phyloP scores from a whole-genome alignment of 805 yeast genomes.

The Maudiozyma pseudohumilis region DNA sequence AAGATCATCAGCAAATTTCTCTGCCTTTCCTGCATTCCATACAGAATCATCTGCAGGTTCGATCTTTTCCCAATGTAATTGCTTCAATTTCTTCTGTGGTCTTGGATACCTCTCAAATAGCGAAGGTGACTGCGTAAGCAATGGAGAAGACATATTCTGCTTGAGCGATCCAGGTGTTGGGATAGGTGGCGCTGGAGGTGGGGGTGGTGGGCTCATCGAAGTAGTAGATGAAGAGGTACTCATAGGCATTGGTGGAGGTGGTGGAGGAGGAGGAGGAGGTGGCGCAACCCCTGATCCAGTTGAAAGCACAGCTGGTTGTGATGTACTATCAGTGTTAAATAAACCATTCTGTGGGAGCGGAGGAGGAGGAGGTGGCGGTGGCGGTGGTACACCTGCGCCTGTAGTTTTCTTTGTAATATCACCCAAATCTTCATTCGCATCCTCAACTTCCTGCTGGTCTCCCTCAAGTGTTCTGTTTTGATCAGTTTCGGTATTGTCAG shows the following conservation, averaged over 20 bases:
- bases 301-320: slow-evolving; percentile 7
- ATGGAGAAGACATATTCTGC: slow-evolving; percentile 22
- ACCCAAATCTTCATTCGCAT: too few species aligned
- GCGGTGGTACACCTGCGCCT: neutral
- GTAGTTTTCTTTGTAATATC: too few species aligned
- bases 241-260: slow-evolving; percentile 21
- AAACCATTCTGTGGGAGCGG: slow-evolving; percentile 12
- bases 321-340: neutral
- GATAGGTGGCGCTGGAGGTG: slow-evolving; percentile 28
- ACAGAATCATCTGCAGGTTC: slow-evolving; percentile 78
- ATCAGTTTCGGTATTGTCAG: neutral
- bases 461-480: neutral
- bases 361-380: slow-evolving; percentile 10
- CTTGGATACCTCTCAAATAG: slow-evolving; percentile 46
- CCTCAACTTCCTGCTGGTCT: neutral
- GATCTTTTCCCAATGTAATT: slow-evolving; percentile 93
- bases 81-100: slow-evolving; percentile 75
- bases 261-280: slow-evolving; percentile 18
- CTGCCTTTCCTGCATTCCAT: slow-evolving; percentile 65
- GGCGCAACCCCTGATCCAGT: too few species aligned
- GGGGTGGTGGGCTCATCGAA: slow-evolving; percentile 23
- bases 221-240: neutral
- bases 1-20: slow-evolving; percentile 48
- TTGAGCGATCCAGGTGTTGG: slow-evolving; percentile 3
- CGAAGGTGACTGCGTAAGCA: slow-evolving; percentile 27